phyloP scores from a whole-genome alignment of 2,329 filamentous ascomycete species.

The Talaromyces amestolkiae region DNA sequence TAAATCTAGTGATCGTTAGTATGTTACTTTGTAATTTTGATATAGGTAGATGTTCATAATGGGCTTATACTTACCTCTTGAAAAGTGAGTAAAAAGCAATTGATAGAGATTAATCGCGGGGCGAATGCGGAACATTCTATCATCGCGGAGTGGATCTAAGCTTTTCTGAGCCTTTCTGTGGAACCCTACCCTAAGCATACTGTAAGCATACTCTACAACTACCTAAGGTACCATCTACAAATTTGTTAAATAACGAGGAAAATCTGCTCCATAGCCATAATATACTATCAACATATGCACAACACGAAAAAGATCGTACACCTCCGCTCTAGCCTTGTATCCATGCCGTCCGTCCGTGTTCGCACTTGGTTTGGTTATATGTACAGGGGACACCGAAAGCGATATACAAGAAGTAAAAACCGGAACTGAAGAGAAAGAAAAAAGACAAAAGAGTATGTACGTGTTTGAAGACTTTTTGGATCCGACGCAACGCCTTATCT shows the following conservation, averaged over 20 bases:
- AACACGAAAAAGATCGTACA: not conserved
- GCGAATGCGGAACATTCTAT: slow-evolving; percentile 1
- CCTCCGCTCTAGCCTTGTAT: slow-evolving; percentile 7
- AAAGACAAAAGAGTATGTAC: not conserved
- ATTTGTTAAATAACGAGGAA: no score
- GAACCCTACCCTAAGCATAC: not conserved
- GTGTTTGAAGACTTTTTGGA: not conserved
- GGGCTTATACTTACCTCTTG: not conserved
- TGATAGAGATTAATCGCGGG: not conserved
- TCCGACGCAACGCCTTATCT: slow-evolving; percentile 9
- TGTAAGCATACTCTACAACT: no score
- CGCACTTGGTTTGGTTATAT: slow-evolving; percentile 6
- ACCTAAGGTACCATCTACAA: no score
- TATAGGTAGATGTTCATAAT: not conserved
- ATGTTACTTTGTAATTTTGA: not conserved
- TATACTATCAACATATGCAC: not conserved
- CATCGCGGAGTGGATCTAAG: slow-evolving; percentile 3
- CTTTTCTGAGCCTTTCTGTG: slow-evolving; percentile 6
- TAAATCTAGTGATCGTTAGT: not conserved
- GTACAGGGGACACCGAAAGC: slow-evolving; percentile 6
- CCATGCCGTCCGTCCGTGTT: not conserved
- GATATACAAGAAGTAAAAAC: not conserved
- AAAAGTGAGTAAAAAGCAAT: not conserved
- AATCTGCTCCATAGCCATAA: no score
- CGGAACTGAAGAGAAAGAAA: not conserved